Evolutionary conservation across 1,284 basidiomycete species (phyloP).

Genomic region (Psilocybe mexicana): DNA sequence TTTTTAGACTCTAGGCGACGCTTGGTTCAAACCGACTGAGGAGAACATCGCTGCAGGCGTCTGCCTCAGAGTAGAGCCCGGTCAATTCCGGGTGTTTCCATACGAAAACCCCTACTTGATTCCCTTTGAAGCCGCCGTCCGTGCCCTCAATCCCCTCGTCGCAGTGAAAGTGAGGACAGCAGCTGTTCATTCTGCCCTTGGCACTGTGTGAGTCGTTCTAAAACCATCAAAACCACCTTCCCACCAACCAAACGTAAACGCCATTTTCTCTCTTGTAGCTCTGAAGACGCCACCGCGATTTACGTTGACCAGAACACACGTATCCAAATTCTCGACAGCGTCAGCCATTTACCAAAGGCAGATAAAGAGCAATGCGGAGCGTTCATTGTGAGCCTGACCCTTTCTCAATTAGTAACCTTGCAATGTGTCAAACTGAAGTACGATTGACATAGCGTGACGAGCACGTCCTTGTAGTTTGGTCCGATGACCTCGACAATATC

Average conservation of each 20-base stretch:
- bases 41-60: constrained; percentile 72
- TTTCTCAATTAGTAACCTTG: background rate
- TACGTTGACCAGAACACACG: constrained; percentile 59
- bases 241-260: background rate
- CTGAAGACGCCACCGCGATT: constrained; percentile 52
- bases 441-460: constrained; percentile 59
- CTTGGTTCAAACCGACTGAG: constrained; percentile 76
- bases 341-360: constrained; percentile 62
- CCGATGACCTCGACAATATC: constrained; percentile 71
- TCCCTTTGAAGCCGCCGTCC: constrained; percentile 72
- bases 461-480: constrained; percentile 74
- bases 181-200: constrained; percentile 77
- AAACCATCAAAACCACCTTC: background rate
- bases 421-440: constrained; percentile 7
- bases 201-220: constrained; percentile 56
- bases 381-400: constrained; percentile 58
- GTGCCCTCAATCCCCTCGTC: constrained; percentile 73
- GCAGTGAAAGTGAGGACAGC: constrained; percentile 80
- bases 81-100: constrained; percentile 67
- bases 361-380: constrained; percentile 86
- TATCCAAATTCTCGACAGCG: constrained; percentile 67
- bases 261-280: constrained; percentile 34
- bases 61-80: constrained; percentile 62
- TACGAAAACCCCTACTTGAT: constrained; percentile 64
- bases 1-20: constrained; percentile 63